Base-by-base conservation (phyloP, 331 rosid genomes). In the Cydonia oblonga region DNA sequence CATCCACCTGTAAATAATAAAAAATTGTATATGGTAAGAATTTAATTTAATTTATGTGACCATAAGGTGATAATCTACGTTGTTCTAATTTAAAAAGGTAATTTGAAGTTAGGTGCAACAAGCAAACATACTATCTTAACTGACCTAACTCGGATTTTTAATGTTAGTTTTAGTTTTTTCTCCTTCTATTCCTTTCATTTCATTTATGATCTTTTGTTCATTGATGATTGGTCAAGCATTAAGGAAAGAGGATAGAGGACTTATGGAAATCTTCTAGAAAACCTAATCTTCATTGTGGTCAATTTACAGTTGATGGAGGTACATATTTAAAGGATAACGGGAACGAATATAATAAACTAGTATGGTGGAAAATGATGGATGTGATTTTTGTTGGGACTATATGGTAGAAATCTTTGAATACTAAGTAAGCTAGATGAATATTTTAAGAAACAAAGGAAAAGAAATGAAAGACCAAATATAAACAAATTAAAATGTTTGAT, bases 1-100 rank as follows among this genome's bases (percentile, higher is more conserved):
- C 98, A 74, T 93, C 98, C 26, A 84, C 98, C 97, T 91, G 71
- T 44, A 14, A 4, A 38, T 56, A 20, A 49, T 3, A 25, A 62
- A 4, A 29, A 2, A 58, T 5, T 30, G 2, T 0, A 26, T 7
- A 14, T 28, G 0, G 20, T 26, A 60, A 60, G 35, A 60, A 1
- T 18, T 16, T 49, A 2, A 49, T 49, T 49, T 16, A 2, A 6
- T 15, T 15, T 46, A 16, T 6, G 20, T 49, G 20, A 49, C 20
- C 1, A 0, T 15, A 5, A 49, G 4, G 2, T 0, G 9, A 49
- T 49, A 1, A 5, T 49, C 54, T 49, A 6, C 0, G 9, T 16
- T 49, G 7, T 49, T 46, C 20, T 49, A 49, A 49, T 16, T 49
- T 16, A 2, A 6, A 6, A 49, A 49, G 0, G 2, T 14, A 0